Evolutionary conservation across 202 grass and related monocot species (phyloP).

Genomic region (Carex arenaria): DNA sequence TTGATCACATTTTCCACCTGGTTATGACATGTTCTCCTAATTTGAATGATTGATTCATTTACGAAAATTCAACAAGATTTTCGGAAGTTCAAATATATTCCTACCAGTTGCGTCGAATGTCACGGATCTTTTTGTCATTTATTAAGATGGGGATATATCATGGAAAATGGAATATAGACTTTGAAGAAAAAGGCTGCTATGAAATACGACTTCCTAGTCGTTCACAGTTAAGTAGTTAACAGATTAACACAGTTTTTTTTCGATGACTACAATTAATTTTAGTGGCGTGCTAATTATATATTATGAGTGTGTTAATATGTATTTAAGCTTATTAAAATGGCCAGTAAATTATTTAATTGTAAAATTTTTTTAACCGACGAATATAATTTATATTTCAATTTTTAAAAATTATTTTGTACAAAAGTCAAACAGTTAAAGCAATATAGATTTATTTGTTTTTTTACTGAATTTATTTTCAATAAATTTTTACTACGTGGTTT

Average conservation of each 20-base stretch:
- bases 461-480: no score
- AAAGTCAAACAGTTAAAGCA: no score
- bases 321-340: no score
- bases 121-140: neutral
- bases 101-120: neutral
- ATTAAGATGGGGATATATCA: neutral
- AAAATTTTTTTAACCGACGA: no score
- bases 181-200: neutral
- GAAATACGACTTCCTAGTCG: neutral
- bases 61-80: neutral
- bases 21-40: neutral
- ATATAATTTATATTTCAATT: no score
- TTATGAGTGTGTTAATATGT: no score
- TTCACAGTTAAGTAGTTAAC: neutral
- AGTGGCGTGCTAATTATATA: no score
- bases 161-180: neutral
- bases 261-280: neutral
- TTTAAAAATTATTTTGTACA: no score
- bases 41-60: neutral
- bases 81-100: neutral
- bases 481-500: no score
- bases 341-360: no score
- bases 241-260: neutral
- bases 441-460: no score
- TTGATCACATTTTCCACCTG: neutral